Evolutionary conservation across 1,284 basidiomycete species (phyloP), one percentile per base, ranked within the genome.

Genomic region (Phlebopus sp.): DNA sequence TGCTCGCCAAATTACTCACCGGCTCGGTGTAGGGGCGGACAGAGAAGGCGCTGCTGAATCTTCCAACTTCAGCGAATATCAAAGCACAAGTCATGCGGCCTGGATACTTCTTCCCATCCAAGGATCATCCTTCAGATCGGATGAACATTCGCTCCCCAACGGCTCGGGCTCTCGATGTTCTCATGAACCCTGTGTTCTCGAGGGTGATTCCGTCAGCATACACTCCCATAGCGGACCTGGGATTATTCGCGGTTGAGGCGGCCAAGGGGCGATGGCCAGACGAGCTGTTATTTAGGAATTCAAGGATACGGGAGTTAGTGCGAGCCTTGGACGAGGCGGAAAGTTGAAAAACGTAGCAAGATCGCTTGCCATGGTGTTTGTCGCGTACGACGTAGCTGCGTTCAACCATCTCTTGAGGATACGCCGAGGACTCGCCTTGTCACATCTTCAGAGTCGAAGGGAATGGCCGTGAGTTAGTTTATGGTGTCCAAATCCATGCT

Each of bases 251-350:
- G 2, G 51, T 69, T 4, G 66, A 59, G 46, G 39, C 62, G 2
- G 64, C 60, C 8, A 68, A 68, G 55, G 68, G 66, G 3, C 53
- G 55, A 1, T 68, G 61, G 60, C 54, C 58, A 3, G 55, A 61
- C 25, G 56, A 58, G 15, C 47, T 46, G 3, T 37, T 63, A 19
- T 59, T 58, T 42, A 44, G 52, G 42, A 66, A 66, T 36, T 46
- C 47, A 41, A 52, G 55, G 36, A 57, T 66, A 52, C 50, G 50
- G 46, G 56, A 56, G 44, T 44, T 64, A 7, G n/a, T 49, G 21
- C 41, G 39, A 36, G 25, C 13, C 18, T n/a, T 36, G 7, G 17
- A 21, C 15, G 18, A 35, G 21, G 11, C n/a, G 4, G 44, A 27
- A 3, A 29, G 7, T 9, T 18, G 11, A 35, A 3, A n/a, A 46